Evolutionary conservation across 2,329 filamentous ascomycete species (phyloP), one percentile per base, ranked within the genome.

Genomic region (Pyrenochaeta sp.): DNA sequence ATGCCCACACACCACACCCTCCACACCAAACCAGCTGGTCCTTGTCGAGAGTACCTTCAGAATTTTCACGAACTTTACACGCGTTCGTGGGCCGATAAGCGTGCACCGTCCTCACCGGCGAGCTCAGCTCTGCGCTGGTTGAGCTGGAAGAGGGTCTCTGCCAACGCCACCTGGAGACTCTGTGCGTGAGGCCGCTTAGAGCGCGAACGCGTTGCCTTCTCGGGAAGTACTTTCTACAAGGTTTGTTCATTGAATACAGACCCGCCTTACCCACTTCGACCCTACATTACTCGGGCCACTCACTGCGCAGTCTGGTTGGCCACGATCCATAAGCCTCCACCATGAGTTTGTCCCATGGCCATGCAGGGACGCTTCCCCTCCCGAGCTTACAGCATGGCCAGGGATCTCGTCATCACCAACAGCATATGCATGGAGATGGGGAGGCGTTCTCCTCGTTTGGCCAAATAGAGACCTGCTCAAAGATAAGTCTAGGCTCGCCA

Each of bases 401-500:
- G 40, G 43, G 37, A 27, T 47, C 29, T 28, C 35, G 41, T 49
- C 44, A 37, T 36, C 32, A 30, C 21, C 36, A 34, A 34, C 41
- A 45, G 27, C 41, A 32, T 41, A 48, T 44, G 28, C 53, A 58
- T 53, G 44, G 51, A 51, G 44, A 45, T 47, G 46, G 35, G 51
- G 52, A n/a, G 35, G 58, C 30, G 48, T 42, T 36, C 21, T 30
- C 21, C 31, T 24, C 21, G 32, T 51, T 30, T 45, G 42, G 32
- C 52, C 42, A 36, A 51, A 55, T 53, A 30, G 34, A 51, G 48
- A 58, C 50, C 45, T 51, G 51, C 41, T 57, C 60, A 55, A 41
- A 57, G 51, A 53, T 34, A 40, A 49, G 43, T 43, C 46, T 43
- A 29, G 41, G 35, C 52, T 68, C 61, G 61, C 66, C 65, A 69